Evolutionary conservation across 352 stramenopile genomes (phyloP).

Genomic region (Phytophthora pini): DNA sequence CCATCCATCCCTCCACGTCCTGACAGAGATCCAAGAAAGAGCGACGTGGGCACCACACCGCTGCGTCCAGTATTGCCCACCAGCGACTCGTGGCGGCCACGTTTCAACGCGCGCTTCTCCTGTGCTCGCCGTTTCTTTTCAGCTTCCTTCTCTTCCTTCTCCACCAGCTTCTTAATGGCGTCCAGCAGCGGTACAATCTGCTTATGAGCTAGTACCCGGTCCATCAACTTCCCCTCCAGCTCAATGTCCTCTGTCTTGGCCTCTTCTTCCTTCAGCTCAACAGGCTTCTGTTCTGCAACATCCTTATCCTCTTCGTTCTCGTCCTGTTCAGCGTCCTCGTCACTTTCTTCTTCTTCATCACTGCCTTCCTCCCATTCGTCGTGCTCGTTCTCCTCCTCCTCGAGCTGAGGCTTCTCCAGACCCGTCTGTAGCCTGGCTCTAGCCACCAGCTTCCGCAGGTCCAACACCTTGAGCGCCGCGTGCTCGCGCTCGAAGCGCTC

Average conservation of each 20-base stretch:
- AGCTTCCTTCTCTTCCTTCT: constrained; percentile 58
- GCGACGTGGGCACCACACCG: constrained; percentile 54
- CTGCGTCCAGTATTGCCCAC: constrained; percentile 71
- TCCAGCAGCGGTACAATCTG: constrained; percentile 71
- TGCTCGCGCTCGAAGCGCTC: constrained; percentile 61
- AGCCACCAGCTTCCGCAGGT: constrained; percentile 55
- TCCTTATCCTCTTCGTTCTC: background rate
- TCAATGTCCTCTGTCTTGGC: constrained; percentile 23
- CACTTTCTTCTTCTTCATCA: constrained; percentile 26
- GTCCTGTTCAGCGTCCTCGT: constrained; percentile 5
- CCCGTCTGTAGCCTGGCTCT: constrained; percentile 53
- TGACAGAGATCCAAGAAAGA: constrained; percentile 83
- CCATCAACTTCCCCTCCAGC: constrained; percentile 51
- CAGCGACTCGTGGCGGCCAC: constrained; percentile 53
- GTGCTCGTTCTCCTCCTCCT: constrained; percentile 17
- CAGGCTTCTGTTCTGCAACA: constrained; percentile 21
- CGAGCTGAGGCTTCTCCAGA: constrained; percentile 31
- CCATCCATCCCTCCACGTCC: constrained; percentile 45
- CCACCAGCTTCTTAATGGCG: constrained; percentile 58
- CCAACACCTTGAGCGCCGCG: constrained; percentile 59
- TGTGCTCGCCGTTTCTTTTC: constrained; percentile 66
- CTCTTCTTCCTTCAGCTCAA: constrained; percentile 42
- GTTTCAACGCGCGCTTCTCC: constrained; percentile 74
- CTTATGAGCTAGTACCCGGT: constrained; percentile 74
- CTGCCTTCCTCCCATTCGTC: constrained; percentile 33